These are phyloP conservation scores for Neonectria sp. DNA, from an alignment of 2,329 filamentous ascomycete species.

Conservation along the genomic window DNA sequence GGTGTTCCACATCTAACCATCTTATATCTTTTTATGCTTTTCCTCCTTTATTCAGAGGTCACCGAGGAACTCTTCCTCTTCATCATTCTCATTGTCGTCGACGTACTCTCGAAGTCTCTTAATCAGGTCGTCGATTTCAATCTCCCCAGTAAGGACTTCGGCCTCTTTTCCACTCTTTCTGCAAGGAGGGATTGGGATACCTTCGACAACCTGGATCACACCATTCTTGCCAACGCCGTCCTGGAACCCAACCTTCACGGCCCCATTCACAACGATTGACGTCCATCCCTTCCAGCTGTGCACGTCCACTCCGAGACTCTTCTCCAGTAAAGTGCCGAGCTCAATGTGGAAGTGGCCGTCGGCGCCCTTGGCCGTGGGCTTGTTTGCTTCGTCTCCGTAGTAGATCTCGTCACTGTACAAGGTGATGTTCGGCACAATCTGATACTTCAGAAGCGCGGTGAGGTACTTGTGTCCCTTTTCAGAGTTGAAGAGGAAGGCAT, in stretches of 20 bases:
- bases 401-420: constrained; percentile 90
- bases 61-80: constrained; percentile 14
- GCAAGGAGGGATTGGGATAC: constrained; percentile 83
- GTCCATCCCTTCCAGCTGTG: constrained; percentile 77
- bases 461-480: constrained; percentile 81
- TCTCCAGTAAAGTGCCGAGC: constrained; percentile 79
- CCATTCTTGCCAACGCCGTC: constrained; percentile 85
- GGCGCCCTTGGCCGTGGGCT: constrained; percentile 46
- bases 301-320: constrained; percentile 80
- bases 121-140: constrained; percentile 50
- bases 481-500: constrained; percentile 89
- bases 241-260: constrained; percentile 73
- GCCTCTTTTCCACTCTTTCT: constrained; percentile 44
- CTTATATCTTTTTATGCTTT: not conserved
- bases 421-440: constrained; percentile 80
- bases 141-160: constrained; percentile 32
- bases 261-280: constrained; percentile 82
- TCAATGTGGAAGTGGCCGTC: constrained; percentile 70
- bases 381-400: constrained; percentile 48
- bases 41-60: constrained; percentile 32
- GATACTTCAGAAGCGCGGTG: constrained; percentile 83
- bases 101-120: constrained; percentile 49
- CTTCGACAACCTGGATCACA: constrained; percentile 83
- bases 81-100: constrained; percentile 25
- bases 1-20: not conserved